A percentile compares a stretch with the other conserved stretches of the same genome.
phyloP scores from a whole-genome alignment of 1,284 basidiomycete genomes.

The Mycena sp. region DNA sequence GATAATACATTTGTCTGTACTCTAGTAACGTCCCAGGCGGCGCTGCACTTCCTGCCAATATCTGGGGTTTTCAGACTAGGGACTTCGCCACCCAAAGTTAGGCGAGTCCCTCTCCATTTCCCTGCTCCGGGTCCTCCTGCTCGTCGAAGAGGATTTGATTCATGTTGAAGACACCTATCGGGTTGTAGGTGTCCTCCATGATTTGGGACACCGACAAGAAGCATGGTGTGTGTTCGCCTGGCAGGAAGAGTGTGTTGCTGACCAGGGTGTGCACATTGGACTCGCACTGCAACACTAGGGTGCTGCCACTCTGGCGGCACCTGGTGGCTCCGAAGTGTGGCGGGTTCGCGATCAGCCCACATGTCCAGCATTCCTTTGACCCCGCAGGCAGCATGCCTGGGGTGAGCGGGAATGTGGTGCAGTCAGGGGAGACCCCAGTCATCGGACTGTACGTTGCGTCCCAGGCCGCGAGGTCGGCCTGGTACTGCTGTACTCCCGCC shows the following conservation, averaged over 20 bases:
- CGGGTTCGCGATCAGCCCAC: too few relatives aligned
- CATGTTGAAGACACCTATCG: neutral
- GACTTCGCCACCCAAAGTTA: slow-evolving; percentile 5
- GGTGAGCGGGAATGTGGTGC: neutral
- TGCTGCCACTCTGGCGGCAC: neutral
- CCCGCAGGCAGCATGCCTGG: too few relatives aligned
- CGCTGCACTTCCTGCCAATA: neutral
- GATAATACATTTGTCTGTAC: neutral
- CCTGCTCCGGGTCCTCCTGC: slow-evolving; percentile 2
- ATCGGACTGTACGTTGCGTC: neutral
- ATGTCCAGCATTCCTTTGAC: too few relatives aligned
- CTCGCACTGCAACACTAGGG: neutral
- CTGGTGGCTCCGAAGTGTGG: neutral
- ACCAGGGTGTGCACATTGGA: neutral
- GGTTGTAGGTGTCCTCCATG: too few relatives aligned
- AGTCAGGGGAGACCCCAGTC: neutral
- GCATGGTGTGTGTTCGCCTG: neutral
- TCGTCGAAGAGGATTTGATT: neutral
- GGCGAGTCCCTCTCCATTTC: too few relatives aligned
- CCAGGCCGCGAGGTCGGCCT: neutral
- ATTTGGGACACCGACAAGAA: too few relatives aligned
- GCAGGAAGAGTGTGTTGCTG: neutral
- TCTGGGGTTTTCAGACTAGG: neutral
- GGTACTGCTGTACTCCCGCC: neutral
- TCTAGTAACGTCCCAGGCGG: neutral